Evolutionary conservation across 768 basidiomycete genomes (phyloP).

Genomic region (Termitomyces sp.): DNA sequence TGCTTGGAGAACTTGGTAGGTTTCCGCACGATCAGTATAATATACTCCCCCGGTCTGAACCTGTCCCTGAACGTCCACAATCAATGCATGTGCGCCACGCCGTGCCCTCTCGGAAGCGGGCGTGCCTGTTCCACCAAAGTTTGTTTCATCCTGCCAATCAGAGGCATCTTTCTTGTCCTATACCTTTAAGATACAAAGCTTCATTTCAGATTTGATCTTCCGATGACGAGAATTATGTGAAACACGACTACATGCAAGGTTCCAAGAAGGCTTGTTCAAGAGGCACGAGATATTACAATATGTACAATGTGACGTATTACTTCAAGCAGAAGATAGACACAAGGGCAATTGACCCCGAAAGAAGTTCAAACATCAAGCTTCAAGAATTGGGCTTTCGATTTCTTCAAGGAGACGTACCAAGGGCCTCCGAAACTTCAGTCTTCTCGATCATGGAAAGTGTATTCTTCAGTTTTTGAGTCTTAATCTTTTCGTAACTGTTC

Average conservation of each 20-base stretch:
- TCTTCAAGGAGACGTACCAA: slow-evolving; percentile 6
- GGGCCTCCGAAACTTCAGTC: not conserved
- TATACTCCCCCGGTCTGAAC: too few species aligned
- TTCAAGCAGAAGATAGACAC: not conserved
- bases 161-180: not conserved
- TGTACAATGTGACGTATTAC: not conserved
- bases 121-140: not conserved
- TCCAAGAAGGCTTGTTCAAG: not conserved
- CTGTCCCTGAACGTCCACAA: too few species aligned
- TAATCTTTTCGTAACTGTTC: slow-evolving; percentile 25
- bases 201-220: not conserved
- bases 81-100: not conserved
- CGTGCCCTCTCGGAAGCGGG: not conserved
- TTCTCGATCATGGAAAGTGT: not conserved
- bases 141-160: not conserved
- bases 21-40: too few species aligned
- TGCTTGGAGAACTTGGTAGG: too few species aligned
- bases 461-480: not conserved
- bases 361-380: not conserved
- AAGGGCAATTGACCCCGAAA: not conserved
- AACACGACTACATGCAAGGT: not conserved
- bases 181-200: not conserved
- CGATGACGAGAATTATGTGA: not conserved
- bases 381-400: too few species aligned
- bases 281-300: not conserved